Evolutionary conservation across 371 early-diverging fungal species (phyloP), one percentile per base, ranked within the genome.

Genomic region (Fennellomyces sp.): DNA sequence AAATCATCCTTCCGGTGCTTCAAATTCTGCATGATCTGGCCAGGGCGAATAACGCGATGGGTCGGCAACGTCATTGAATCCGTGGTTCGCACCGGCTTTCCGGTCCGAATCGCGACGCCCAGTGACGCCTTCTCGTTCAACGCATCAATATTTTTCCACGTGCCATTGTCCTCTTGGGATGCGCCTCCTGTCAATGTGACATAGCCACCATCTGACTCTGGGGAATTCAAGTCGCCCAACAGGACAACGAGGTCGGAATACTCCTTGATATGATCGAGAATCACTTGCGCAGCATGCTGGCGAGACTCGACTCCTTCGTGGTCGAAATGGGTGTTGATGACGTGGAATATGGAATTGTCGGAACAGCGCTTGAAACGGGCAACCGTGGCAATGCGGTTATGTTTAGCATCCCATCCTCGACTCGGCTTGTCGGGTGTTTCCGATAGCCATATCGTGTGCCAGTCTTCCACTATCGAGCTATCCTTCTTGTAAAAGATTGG

Each of bases 401-500:
- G 71, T 45, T 47, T 70, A 3, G 77, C 75, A 54, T 76, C 75
- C 80, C 80, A 80, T 4, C 77, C 63, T 31, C 51, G 57, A 57
- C 73, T 76, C 1, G 66, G 63, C 31, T 56, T 38, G 0, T 74
- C 71, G 23, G 80, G 80, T 36, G 66, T 60, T 65, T 76, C 66
- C 4, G 80, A 80, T 26, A 80, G 55, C 80, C 80, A 80, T 15
- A 75, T 41, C 2, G 70, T 69, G n/a, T 70, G 73, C 68, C 65
- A 69, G 15, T 54, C 38, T 17, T 64, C 64, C 6, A 75, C 60
- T 36, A 60, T 53, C 42, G 76, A 51, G 38, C 56, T 21, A 5
- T 76, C 60, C 48, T 72, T 69, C 41, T 76, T 76, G 53, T 76
- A 80, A 54, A 80, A 80, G 7, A 80, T 57, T 7, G 80, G 71